These are phyloP conservation scores for Sclerotinia minor DNA, from an alignment of 2,329 filamentous ascomycete genomes.

Conservation along the genomic window DNA sequence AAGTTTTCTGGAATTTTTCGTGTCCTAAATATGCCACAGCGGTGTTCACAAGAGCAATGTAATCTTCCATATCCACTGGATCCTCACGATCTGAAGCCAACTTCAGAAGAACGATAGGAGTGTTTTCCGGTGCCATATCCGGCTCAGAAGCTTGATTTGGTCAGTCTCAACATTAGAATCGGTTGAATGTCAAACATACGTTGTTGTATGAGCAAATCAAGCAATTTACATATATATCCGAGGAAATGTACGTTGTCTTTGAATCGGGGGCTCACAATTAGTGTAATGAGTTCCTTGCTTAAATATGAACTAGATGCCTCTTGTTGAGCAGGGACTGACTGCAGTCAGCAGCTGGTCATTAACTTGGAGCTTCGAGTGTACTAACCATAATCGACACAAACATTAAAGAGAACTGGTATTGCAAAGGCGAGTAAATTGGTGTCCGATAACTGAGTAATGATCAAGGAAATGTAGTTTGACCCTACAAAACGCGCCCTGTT, in stretches of 20 bases:
- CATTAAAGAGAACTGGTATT: constrained; percentile 62
- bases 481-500: constrained; percentile 58
- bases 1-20: constrained; percentile 51
- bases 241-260: constrained; percentile 48
- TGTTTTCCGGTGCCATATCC: constrained; percentile 45
- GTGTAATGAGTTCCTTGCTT: constrained; percentile 50
- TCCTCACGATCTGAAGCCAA: constrained; percentile 48
- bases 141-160: constrained; percentile 36
- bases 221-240: constrained; percentile 56
- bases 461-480: constrained; percentile 48
- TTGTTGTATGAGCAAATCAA: constrained; percentile 55
- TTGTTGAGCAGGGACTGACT: constrained; percentile 53
- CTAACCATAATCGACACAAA: constrained; percentile 63
- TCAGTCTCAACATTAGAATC: not conserved
- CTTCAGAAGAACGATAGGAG: constrained; percentile 52
- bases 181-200: constrained; percentile 41
- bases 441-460: constrained; percentile 51
- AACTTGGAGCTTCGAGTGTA: not conserved
- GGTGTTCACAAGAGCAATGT: constrained; percentile 52
- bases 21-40: constrained; percentile 58
- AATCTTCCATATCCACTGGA: constrained; percentile 54
- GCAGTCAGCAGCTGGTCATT: constrained; percentile 29
- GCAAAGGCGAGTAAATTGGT: constrained; percentile 53
- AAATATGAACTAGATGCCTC: constrained; percentile 55
- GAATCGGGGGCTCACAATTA: constrained; percentile 51